Percentiles rank a stretch among this genome's conserved stretches.
Evolutionary conservation across 2,329 filamentous ascomycete species (phyloP).

Genomic region (Pyricularia sp.): DNA sequence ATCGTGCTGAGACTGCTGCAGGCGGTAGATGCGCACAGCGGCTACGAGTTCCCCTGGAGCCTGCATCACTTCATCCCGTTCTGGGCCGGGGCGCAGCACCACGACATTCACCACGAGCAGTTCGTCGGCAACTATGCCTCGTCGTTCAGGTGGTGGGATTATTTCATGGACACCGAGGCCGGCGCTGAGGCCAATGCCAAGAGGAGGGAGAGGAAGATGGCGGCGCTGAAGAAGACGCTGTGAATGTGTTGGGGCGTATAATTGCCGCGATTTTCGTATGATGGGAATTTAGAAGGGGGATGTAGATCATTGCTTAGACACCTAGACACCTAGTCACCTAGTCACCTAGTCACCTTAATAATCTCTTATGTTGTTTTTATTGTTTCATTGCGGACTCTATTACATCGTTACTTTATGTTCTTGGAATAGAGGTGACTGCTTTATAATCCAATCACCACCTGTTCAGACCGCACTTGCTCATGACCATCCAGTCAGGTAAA

Average conservation of each 20-base stretch:
- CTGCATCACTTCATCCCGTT: slow-evolving; percentile 87
- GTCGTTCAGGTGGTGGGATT: slow-evolving; percentile 99
- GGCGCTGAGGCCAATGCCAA: slow-evolving; percentile 78
- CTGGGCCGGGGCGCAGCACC: slow-evolving; percentile 95
- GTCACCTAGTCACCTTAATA: neutral
- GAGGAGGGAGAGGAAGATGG: slow-evolving; percentile 67
- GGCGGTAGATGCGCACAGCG: slow-evolving; percentile 94
- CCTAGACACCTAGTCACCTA: neutral
- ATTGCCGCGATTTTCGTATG: no score
- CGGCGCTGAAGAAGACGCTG: slow-evolving; percentile 38
- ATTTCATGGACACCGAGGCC: slow-evolving; percentile 84
- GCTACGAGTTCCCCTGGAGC: slow-evolving; percentile 98
- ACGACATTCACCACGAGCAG: slow-evolving; percentile 95
- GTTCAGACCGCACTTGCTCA: neutral
- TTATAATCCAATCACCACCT: neutral
- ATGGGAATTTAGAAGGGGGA: neutral
- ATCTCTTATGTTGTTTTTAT: neutral
- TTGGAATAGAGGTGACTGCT: neutral
- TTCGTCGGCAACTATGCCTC: slow-evolving; percentile 98
- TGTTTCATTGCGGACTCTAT: neutral
- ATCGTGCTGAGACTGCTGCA: slow-evolving; percentile 90
- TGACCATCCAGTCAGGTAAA: neutral
- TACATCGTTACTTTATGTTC: neutral
- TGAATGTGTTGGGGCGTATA: no score
- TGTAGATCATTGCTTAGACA: neutral